Conservation (phyloP, 2,329 filamentous ascomycete species). For the Claviceps spartinae region DNA sequence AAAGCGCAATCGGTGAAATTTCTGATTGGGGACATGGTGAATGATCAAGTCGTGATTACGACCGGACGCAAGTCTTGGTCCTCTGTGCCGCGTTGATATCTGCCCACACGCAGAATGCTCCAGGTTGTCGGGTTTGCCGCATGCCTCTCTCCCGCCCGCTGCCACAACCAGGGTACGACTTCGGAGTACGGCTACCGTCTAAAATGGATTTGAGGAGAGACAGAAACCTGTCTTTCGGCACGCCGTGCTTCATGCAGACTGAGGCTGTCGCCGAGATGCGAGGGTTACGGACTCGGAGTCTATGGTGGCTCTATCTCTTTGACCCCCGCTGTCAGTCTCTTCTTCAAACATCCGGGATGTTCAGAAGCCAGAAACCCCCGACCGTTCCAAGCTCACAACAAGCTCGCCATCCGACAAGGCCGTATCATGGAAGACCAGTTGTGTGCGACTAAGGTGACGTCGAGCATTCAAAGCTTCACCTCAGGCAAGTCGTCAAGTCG, state of each 20-base stretch:
- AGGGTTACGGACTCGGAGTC: not conserved
- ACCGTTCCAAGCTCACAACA: too few relatives aligned
- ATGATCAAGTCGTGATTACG: not conserved
- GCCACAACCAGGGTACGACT: conserved; percentile 6
- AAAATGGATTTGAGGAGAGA: not conserved
- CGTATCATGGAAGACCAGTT: not conserved
- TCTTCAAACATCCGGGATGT: too few relatives aligned
- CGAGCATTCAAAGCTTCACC: not conserved
- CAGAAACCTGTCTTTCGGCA: too few relatives aligned
- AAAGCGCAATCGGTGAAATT: not conserved
- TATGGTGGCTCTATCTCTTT: not conserved
- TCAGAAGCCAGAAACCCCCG: too few relatives aligned
- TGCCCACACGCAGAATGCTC: conserved; percentile 10
- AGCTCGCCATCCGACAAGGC: too few relatives aligned
- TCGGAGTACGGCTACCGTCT: not conserved
- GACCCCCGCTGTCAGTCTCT: too few relatives aligned
- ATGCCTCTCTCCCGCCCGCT: conserved; percentile 5
- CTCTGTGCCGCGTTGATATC: conserved; percentile 3
- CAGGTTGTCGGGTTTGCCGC: conserved; percentile 17
- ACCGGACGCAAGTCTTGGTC: not conserved
- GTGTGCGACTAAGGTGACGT: not conserved
- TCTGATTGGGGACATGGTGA: not conserved
- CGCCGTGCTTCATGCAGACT: too few relatives aligned
- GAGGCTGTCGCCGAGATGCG: too few relatives aligned
- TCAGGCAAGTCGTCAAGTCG: not conserved